Evolutionary conservation across 768 basidiomycete genomes (phyloP), one percentile per base, ranked within the genome.

Genomic region (Auricularia sp.): DNA sequence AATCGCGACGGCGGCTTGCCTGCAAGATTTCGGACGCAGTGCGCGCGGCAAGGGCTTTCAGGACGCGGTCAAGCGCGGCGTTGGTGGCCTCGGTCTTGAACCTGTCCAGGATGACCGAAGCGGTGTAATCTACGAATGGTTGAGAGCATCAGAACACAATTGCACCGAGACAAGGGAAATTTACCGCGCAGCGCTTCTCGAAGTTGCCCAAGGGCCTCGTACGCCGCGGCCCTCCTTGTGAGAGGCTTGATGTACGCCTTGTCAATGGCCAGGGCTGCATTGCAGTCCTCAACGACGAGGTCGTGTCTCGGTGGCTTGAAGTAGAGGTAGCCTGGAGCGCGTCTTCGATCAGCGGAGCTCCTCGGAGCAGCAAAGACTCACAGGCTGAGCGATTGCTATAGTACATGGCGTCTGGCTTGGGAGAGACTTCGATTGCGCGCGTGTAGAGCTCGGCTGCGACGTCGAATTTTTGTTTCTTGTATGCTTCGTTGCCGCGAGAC

Each of bases 21-120:
- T 21, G 36, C 39, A n/a, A 54, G 64, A 88, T 87, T 67, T 89
- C 84, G 18, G 82, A 75, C 0, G 92, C 90, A 73, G 88, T 87
- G 70, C 85, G 78, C 1, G 81, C 75, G 0, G 96, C 82, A 36
- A 97, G 75, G 66, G 86, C 86, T 76, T 95, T 94, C 71, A 98
- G 76, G 21, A 96, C 91, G n/a, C 93, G 85, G 73, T 98, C 97
- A 7, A 98, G 93, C 0, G 90, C 79, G 62, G 85, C 81, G 3
- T 89, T 84, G 1, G 93, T 88, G 0, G 77, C 69, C 67, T 90
- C 84, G 71, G 95, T 93, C 72, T 87, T 82, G 84, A 98, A 97
- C 71, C 88, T 87, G 74, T 95, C 93, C 51, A 99, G 82, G 68
- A 99, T 96, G 16, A 95, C 93, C 0, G 91, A 87, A n/a, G 96